phyloP scores from a whole-genome alignment of 2,329 filamentous ascomycete species.

The Fusarium temperatum region DNA sequence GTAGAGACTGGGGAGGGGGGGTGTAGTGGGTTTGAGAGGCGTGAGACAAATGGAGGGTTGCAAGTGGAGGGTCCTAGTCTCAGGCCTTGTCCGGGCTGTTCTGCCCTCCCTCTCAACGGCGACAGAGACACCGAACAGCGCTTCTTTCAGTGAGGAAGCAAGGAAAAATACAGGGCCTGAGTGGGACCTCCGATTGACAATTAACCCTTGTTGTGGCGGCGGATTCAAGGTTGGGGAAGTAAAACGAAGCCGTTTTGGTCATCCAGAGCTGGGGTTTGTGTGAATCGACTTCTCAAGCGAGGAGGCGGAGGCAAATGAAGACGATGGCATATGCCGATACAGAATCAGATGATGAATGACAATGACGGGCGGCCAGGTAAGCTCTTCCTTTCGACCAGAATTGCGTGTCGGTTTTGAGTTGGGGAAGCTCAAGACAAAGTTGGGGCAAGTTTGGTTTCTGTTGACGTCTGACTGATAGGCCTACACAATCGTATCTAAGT shows the following conservation, averaged over 20 bases:
- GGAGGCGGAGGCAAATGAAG: conserved; percentile 13
- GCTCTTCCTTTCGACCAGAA: neutral
- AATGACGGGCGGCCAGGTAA: neutral
- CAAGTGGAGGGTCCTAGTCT: conserved; percentile 22
- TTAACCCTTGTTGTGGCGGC: conserved; percentile 26
- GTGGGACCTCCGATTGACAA: conserved; percentile 11
- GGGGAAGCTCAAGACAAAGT: conserved; percentile 12
- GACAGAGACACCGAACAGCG: conserved; percentile 14
- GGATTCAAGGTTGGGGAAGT: conserved; percentile 25
- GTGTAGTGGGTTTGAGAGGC: conserved; percentile 24
- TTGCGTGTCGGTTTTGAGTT: conserved; percentile 7
- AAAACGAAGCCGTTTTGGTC: conserved; percentile 10
- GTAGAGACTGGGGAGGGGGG: conserved; percentile 29
- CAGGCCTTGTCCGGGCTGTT: neutral
- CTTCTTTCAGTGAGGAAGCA: conserved; percentile 9
- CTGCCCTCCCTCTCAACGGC: conserved; percentile 1
- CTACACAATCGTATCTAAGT: neutral
- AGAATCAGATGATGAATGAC: conserved; percentile 4
- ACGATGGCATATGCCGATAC: neutral
- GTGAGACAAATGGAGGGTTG: conserved; percentile 39
- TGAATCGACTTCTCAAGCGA: conserved; percentile 6
- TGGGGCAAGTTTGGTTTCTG: conserved; percentile 32
- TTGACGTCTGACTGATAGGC: conserved; percentile 25
- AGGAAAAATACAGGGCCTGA: conserved; percentile 5
- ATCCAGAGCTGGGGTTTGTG: conserved; percentile 13